Percentiles rank a stretch among this genome's conserved stretches.
These are phyloP conservation scores for Raphanus sativus DNA, from an alignment of 345 rosid species.

Conservation along the genomic window DNA sequence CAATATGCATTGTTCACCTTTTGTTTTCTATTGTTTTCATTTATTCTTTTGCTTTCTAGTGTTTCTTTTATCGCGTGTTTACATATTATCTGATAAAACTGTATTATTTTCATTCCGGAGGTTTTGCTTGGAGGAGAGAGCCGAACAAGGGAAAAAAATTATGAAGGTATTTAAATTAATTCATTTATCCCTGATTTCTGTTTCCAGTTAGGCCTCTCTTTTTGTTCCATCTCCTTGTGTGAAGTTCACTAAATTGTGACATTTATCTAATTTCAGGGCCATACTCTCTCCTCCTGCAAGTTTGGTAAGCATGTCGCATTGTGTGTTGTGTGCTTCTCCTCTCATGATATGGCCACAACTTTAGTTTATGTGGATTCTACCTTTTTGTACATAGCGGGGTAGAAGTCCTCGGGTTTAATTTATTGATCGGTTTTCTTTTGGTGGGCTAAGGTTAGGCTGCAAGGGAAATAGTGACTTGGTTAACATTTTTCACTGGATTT, in stretches of 20 bases:
- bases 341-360: not conserved
- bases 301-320: slow-evolving; percentile 28
- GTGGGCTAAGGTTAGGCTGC: not conserved
- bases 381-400: not conserved
- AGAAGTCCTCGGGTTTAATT: not conserved
- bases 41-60: not conserved
- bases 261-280: slow-evolving; percentile 20
- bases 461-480: not conserved
- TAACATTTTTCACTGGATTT: not conserved
- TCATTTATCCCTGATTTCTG: not conserved
- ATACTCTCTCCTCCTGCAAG: slow-evolving; percentile 35
- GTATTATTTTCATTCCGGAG: slow-evolving; percentile 35
- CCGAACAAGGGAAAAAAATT: not conserved
- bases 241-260: slow-evolving; percentile 16
- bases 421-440: not conserved
- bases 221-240: not conserved
- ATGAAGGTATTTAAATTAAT: slow-evolving; percentile 22
- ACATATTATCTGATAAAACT: slow-evolving; percentile 26
- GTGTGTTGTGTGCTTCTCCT: not conserved
- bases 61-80: not conserved
- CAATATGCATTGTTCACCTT: not conserved
- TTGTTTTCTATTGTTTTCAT: not conserved
- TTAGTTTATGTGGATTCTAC: not conserved
- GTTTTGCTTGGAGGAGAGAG: slow-evolving; percentile 40
- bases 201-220: not conserved